Conservation (phyloP, 1,284 basidiomycete genomes). For the Mycena citricolor region DNA sequence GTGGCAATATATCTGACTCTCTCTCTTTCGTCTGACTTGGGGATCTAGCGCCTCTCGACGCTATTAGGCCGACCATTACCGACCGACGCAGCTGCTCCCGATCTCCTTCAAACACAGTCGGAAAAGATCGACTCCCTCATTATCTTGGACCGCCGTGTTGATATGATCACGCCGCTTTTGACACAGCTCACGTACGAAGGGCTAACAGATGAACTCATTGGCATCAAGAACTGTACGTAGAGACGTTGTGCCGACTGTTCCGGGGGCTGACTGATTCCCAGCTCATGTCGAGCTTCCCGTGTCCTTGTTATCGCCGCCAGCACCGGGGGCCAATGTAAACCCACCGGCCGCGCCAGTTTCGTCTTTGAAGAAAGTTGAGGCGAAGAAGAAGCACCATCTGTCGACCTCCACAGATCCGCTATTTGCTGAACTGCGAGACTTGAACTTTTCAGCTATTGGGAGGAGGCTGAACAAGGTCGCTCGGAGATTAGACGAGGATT, state of each 20-base stretch:
- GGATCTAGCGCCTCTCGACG: constrained; percentile 67
- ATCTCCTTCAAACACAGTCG: constrained; percentile 43
- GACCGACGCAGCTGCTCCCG: constrained; percentile 36
- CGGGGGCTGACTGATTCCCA: constrained; percentile 31
- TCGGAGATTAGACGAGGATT: constrained; percentile 86
- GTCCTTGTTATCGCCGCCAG: constrained; percentile 61
- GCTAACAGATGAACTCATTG: constrained; percentile 91
- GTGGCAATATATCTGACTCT: constrained; percentile 27
- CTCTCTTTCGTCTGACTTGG: constrained; percentile 7
- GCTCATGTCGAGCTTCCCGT: constrained; percentile 91
- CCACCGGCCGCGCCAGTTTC: constrained; percentile 43
- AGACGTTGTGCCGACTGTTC: constrained; percentile 1
- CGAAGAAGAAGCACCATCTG: constrained; percentile 86
- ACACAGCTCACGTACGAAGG: constrained; percentile 98
- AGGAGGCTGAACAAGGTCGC: constrained; percentile 82
- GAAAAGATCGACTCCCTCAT: constrained; percentile 84
- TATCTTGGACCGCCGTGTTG: constrained; percentile 88
- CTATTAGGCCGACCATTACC: constrained; percentile 67
- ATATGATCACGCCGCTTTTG: constrained; percentile 93
- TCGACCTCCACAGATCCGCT: constrained; percentile 80
- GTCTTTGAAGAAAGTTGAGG: constrained; percentile 57
- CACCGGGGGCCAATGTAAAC: constrained; percentile 40
- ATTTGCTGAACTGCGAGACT: constrained; percentile 81
- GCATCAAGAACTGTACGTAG: constrained; percentile 81
- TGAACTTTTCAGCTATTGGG: constrained; percentile 95